phyloP scores from a whole-genome alignment of 805 yeast species.

The Ogataea pini region DNA sequence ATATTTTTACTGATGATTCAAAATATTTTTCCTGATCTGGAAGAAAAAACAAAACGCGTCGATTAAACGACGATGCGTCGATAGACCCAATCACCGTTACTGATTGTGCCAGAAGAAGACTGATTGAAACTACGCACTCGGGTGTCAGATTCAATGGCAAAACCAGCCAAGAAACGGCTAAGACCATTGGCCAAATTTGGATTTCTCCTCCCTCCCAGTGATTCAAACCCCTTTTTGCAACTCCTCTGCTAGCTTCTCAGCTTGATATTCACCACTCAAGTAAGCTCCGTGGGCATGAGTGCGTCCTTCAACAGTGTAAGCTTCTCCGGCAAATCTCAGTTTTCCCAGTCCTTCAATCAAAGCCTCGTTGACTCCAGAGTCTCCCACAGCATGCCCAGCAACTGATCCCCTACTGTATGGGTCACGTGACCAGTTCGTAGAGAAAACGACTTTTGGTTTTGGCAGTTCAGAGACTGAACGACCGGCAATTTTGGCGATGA shows the following conservation, averaged over 20 bases:
- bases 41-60: not conserved
- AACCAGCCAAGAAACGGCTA: no score
- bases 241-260: slow-evolving; percentile 20
- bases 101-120: no score
- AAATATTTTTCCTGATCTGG: slow-evolving; percentile 3
- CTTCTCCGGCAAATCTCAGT: slow-evolving; percentile 58
- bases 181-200: no score
- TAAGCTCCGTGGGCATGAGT: slow-evolving; percentile 61
- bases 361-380: slow-evolving; percentile 38
- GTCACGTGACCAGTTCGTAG: slow-evolving; percentile 49
- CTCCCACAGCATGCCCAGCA: slow-evolving; percentile 43
- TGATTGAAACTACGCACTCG: no score
- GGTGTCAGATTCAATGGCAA: no score
- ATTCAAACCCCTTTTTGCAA: not conserved
- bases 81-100: no score
- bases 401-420: slow-evolving; percentile 53
- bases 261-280: slow-evolving; percentile 50
- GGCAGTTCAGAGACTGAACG: slow-evolving; percentile 24
- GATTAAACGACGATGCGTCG: no score
- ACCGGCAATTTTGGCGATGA: slow-evolving; percentile 35
- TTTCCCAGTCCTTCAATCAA: slow-evolving; percentile 34
- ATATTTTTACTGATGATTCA: not conserved
- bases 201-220: no score
- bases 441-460: slow-evolving; percentile 27
- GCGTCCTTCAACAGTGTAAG: slow-evolving; percentile 49